These are phyloP conservation scores for Globisporangium heterothallicum DNA, from an alignment of 352 stramenopile genomes.

Conservation along the genomic window DNA sequence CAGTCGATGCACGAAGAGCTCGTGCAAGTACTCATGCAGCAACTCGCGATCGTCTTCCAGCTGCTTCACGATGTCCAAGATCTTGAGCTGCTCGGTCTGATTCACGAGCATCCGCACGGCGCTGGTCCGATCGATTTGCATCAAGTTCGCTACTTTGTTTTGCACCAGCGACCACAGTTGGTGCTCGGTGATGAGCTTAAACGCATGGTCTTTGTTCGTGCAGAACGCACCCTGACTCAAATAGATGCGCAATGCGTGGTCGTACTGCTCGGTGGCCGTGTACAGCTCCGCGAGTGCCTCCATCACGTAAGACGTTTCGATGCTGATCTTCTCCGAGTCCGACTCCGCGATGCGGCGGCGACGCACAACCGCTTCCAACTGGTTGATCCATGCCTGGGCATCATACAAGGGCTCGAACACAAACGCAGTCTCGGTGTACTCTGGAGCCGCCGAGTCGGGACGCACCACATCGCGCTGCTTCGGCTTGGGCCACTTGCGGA, in stretches of 20 bases:
- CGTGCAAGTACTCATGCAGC: conserved; percentile 72
- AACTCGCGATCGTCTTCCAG: conserved; percentile 60
- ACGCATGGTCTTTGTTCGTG: conserved; percentile 82
- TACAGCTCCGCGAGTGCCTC: conserved; percentile 79
- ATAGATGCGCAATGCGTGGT: conserved; percentile 81
- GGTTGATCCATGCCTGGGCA: conserved; percentile 74
- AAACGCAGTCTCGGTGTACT: conserved; percentile 67
- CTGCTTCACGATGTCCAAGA: conserved; percentile 70
- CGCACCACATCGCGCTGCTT: conserved; percentile 32
- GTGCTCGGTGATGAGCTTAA: conserved; percentile 81
- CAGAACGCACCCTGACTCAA: conserved; percentile 79
- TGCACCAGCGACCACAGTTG: conserved; percentile 74
- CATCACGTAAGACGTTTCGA: conserved; percentile 81
- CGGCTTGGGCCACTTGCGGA: conserved; percentile 81
- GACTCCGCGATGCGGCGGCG: conserved; percentile 65
- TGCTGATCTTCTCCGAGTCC: conserved; percentile 46
- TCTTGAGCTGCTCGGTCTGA: conserved; percentile 77
- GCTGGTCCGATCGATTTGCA: conserved; percentile 66
- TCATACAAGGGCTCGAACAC: conserved; percentile 80
- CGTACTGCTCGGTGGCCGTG: conserved; percentile 75
- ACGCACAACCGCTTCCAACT: conserved; percentile 69
- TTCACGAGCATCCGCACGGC: conserved; percentile 77
- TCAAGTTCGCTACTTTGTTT: conserved; percentile 72
- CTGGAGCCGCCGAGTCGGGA: conserved; percentile 24
- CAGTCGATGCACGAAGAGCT: conserved; percentile 62